phyloP scores from a whole-genome alignment of 495 filamentous ascomycete genomes.

The Ascobolus immersus region DNA sequence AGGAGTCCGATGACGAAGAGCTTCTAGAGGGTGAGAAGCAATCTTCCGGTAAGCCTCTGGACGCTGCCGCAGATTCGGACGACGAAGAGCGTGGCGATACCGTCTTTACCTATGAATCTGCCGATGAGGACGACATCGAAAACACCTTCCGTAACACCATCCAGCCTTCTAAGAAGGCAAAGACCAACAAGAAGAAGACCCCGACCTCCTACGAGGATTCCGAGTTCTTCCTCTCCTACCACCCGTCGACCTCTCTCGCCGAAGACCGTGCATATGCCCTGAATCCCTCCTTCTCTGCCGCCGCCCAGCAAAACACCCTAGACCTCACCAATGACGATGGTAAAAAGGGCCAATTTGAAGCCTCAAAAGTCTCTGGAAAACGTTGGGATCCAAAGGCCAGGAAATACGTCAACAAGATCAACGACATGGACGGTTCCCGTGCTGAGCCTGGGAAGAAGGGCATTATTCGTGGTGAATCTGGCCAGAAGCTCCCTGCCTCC shows the following conservation, averaged over 20 bases:
- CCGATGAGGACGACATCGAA: conserved; percentile 53
- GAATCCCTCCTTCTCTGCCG: conserved; percentile 39
- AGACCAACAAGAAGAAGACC: conserved; percentile 15
- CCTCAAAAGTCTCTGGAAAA: conserved; percentile 39
- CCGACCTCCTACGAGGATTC: conserved; percentile 43
- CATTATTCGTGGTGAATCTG: conserved; percentile 70
- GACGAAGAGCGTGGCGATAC: conserved; percentile 21
- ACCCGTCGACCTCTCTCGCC: conserved; percentile 44
- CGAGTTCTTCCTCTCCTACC: conserved; percentile 92
- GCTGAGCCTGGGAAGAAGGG: conserved; percentile 61
- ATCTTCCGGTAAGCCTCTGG: conserved; percentile 14
- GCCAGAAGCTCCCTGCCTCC: conserved; percentile 78
- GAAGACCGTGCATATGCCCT: conserved; percentile 86
- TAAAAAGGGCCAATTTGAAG: conserved; percentile 44
- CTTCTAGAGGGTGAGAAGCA: conserved; percentile 9
- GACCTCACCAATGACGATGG: conserved; percentile 73
- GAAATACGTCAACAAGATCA: conserved; percentile 72
- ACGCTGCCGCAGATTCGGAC: conserved; percentile 22
- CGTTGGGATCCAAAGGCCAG: conserved; percentile 92
- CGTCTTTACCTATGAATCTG: conserved; percentile 19
- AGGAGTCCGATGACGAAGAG: conserved; percentile 17
- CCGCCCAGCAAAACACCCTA: conserved; percentile 45
- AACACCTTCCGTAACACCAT: conserved; percentile 47
- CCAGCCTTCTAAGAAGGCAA: conserved; percentile 11
- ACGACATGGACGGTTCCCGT: conserved; percentile 83